These are phyloP conservation scores for Lasiodiplodia sp. DNA, from an alignment of 2,329 filamentous ascomycete genomes.

Conservation along the genomic window DNA sequence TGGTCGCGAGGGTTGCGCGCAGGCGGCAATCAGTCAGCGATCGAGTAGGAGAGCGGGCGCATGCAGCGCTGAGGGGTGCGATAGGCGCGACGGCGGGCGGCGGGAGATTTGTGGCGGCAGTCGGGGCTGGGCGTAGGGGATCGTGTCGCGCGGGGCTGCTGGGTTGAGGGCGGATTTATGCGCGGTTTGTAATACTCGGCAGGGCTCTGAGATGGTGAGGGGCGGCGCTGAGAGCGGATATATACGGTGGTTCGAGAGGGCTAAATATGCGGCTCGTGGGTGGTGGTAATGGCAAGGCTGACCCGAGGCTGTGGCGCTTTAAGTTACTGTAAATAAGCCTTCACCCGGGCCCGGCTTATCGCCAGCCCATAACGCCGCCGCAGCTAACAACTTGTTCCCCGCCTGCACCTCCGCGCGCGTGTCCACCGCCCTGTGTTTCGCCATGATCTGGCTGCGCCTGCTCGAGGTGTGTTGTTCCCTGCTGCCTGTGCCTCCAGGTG, in stretches of 20 bases:
- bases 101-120: slow-evolving; percentile 16
- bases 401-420: background rate
- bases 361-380: slow-evolving; percentile 11
- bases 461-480: slow-evolving; percentile 29
- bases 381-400: background rate
- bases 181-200: slow-evolving; percentile 1
- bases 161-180: background rate
- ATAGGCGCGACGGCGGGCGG: slow-evolving; percentile 10
- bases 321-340: slow-evolving; percentile 1
- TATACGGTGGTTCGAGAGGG: slow-evolving; percentile 19
- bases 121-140: background rate
- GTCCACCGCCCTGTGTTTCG: background rate
- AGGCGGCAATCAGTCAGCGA: background rate
- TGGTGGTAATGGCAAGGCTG: slow-evolving; percentile 25
- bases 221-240: background rate
- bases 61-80: background rate
- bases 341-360: slow-evolving; percentile 7
- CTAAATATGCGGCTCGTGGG: slow-evolving; percentile 25
- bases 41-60: background rate
- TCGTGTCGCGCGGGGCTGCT: background rate
- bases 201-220: background rate
- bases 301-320: slow-evolving; percentile 22
- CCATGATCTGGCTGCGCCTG: slow-evolving; percentile 23
- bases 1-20: slow-evolving; percentile 5
- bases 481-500: slow-evolving; percentile 26